These are phyloP conservation scores for Acacia confusa DNA, from an alignment of 306 rosid species.

Conservation along the genomic window DNA sequence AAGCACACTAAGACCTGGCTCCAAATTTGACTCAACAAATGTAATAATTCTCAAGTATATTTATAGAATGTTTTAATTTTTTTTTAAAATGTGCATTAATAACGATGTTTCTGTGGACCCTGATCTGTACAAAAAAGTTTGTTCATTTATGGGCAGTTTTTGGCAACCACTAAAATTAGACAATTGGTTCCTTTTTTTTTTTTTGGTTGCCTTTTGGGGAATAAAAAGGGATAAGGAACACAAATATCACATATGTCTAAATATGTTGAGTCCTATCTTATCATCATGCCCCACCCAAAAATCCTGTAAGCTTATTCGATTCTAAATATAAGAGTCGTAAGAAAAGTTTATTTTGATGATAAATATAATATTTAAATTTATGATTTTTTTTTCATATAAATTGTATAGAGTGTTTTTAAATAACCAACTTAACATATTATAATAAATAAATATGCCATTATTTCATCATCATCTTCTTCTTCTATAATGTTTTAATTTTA, in stretches of 20 bases:
- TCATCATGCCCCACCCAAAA: neutral
- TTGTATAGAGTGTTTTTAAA: too few species aligned
- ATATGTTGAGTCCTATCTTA: neutral
- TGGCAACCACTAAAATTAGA: neutral
- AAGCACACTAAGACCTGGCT: neutral
- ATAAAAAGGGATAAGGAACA: neutral
- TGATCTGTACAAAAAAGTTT: neutral
- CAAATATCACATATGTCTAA: neutral
- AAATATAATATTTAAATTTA: too few species aligned
- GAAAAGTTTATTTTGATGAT: too few species aligned
- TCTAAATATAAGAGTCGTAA: too few species aligned
- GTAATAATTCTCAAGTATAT: neutral
- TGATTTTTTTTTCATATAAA: too few species aligned
- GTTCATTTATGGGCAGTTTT: neutral
- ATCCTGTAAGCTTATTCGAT: too few species aligned
- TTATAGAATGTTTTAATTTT: neutral
- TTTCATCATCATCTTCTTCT: neutral
- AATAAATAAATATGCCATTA: too few species aligned
- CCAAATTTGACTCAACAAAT: neutral
- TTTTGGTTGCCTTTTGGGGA: neutral
- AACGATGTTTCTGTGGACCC: neutral
- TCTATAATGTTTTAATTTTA: too few species aligned
- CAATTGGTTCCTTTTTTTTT: accelerated
- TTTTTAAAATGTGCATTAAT: neutral
- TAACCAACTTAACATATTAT: too few species aligned